Evolutionary conservation across 2,329 filamentous ascomycete genomes (phyloP).

Genomic region (Cladosporium sp.): DNA sequence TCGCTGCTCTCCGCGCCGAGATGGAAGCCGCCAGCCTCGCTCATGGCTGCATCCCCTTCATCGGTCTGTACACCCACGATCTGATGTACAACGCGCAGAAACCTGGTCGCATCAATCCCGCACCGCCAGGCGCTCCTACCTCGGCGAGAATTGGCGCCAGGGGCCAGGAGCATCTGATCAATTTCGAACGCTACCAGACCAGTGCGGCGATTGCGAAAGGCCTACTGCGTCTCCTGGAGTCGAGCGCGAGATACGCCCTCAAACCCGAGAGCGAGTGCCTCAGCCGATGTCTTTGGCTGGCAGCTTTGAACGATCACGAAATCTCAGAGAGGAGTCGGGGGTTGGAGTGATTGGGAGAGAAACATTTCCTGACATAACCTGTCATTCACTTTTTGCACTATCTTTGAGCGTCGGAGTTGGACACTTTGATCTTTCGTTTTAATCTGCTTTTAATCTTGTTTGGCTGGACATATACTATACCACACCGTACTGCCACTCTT

Average conservation of each 20-base stretch:
- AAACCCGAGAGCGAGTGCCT: slow-evolving; percentile 71
- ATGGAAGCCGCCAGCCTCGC: slow-evolving; percentile 64
- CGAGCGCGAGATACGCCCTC: slow-evolving; percentile 70
- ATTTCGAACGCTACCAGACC: slow-evolving; percentile 77
- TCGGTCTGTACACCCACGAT: slow-evolving; percentile 77
- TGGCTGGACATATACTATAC: no score
- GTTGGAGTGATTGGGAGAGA: slow-evolving; percentile 25
- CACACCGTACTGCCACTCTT: no score
- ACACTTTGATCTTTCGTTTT: background rate
- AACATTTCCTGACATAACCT: background rate
- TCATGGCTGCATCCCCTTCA: slow-evolving; percentile 75
- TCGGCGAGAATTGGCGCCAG: background rate
- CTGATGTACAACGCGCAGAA: slow-evolving; percentile 77
- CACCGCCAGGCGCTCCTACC: slow-evolving; percentile 8
- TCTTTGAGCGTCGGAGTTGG: background rate
- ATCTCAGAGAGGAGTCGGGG: slow-evolving; percentile 44
- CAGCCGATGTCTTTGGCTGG: slow-evolving; percentile 81
- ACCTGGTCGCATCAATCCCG: slow-evolving; percentile 64
- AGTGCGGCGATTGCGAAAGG: slow-evolving; percentile 76
- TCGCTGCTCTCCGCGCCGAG: slow-evolving; percentile 69
- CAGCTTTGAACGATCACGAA: slow-evolving; percentile 70
- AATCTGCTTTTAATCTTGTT: no score
- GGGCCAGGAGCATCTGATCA: slow-evolving; percentile 63
- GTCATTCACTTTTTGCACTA: background rate
- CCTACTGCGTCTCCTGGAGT: slow-evolving; percentile 71